Evolutionary conservation across 116 monocot genomes (phyloP).

Genomic region (Iris pallida): DNA sequence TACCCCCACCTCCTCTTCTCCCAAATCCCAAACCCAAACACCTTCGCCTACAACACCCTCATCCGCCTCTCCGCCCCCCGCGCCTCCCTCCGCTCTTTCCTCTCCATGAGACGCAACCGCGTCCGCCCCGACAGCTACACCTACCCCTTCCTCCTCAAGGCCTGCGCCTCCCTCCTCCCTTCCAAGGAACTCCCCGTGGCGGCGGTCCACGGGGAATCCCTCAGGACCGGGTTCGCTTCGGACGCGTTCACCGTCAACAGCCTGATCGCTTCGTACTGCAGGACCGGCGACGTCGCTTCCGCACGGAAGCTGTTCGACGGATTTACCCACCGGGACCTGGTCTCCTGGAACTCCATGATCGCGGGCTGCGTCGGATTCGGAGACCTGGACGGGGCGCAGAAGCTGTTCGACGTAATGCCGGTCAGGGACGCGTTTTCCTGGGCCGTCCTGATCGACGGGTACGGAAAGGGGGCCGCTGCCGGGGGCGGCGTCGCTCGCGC

Average conservation of each 20-base stretch:
- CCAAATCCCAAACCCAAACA: constrained; percentile 15
- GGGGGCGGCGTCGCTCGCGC: constrained; percentile 25
- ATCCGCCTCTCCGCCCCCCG: constrained; percentile 33
- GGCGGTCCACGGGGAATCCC: constrained; percentile 31
- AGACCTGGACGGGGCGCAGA: constrained; percentile 21
- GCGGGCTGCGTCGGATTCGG: constrained; percentile 22
- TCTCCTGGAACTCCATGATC: constrained; percentile 53
- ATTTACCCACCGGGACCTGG: constrained; percentile 23
- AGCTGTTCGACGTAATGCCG: constrained; percentile 52
- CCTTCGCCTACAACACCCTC: constrained; percentile 54
- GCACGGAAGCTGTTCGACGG: constrained; percentile 37
- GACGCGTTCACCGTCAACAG: constrained; percentile 34
- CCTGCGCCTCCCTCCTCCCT: constrained; percentile 20
- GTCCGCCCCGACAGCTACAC: constrained; percentile 30
- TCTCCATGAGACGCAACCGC: constrained; percentile 26
- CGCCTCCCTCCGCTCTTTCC: constrained; percentile 20
- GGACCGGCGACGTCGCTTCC: constrained; percentile 6
- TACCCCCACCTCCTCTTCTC: constrained; percentile 40
- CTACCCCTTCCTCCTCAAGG: constrained; percentile 43
- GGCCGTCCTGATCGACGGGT: constrained; percentile 45
- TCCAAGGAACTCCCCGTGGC: constrained; percentile 1
- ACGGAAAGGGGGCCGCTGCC: constrained; percentile 27
- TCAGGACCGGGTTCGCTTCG: constrained; percentile 28
- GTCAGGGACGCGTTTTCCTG: constrained; percentile 40
- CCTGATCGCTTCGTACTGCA: constrained; percentile 39